phyloP scores from a whole-genome alignment of 2,329 filamentous ascomycete genomes.

The Pestalotiopsis sp. region DNA sequence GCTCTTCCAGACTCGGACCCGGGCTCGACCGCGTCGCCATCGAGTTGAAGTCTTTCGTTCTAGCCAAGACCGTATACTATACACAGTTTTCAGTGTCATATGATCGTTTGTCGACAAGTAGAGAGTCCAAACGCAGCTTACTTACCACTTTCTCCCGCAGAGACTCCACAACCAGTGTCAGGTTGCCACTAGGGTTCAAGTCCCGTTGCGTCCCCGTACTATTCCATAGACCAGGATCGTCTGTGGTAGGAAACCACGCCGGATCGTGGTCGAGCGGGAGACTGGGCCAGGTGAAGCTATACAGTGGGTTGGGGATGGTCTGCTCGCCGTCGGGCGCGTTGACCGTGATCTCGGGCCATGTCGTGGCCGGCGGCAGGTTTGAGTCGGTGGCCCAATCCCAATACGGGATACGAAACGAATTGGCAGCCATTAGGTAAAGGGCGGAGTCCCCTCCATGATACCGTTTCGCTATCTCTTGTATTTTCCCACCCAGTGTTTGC shows the following conservation, averaged over 20 bases:
- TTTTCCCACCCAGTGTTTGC: constrained; percentile 53
- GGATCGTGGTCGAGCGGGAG: constrained; percentile 33
- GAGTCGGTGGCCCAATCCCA: constrained; percentile 55
- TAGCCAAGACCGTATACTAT: constrained; percentile 45
- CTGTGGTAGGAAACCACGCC: constrained; percentile 35
- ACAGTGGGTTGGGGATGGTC: constrained; percentile 53
- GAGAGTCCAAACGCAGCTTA: background rate
- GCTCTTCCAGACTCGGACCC: constrained; percentile 43
- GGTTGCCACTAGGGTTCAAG: constrained; percentile 27
- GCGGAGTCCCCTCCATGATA: constrained; percentile 38
- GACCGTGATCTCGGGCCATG: constrained; percentile 36
- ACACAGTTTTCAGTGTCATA: constrained; percentile 4
- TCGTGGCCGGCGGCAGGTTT: constrained; percentile 43
- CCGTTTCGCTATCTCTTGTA: constrained; percentile 44
- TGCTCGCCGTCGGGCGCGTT: constrained; percentile 41
- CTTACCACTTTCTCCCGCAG: constrained; percentile 45
- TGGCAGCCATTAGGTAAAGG: constrained; percentile 46
- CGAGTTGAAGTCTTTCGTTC: constrained; percentile 35
- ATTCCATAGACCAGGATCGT: constrained; percentile 28
- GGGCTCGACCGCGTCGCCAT: constrained; percentile 41
- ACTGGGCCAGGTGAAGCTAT: constrained; percentile 50
- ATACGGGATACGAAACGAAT: constrained; percentile 49
- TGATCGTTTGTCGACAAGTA: background rate
- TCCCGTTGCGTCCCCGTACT: constrained; percentile 42
- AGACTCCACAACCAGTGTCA: constrained; percentile 26